phyloP scores from a whole-genome alignment of 768 basidiomycete species.

The Trametes gibbosa region DNA sequence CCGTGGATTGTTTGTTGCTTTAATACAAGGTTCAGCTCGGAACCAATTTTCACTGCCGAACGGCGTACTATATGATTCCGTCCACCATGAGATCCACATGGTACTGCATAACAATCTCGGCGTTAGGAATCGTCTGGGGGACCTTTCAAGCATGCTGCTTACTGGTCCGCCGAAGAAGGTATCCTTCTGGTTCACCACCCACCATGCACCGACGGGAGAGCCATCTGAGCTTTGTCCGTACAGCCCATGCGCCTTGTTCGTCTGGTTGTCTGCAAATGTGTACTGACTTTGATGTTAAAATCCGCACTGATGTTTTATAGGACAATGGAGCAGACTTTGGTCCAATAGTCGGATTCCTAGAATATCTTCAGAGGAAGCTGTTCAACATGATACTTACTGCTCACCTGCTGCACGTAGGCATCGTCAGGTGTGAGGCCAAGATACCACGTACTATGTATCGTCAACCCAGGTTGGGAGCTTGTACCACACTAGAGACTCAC shows the following conservation, averaged over 20 bases:
- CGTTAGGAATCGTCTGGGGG: neutral
- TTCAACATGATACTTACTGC: neutral
- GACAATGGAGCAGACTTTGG: conserved; percentile 15
- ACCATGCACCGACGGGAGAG: conserved; percentile 27
- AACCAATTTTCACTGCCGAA: too few species aligned
- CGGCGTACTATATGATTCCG: conserved; percentile 19
- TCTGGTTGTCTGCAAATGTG: conserved; percentile 31
- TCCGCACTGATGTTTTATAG: too few species aligned
- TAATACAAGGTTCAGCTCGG: neutral
- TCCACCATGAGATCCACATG: conserved; percentile 21
- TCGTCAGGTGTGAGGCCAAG: conserved; percentile 26
- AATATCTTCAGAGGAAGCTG: neutral
- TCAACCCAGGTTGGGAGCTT: neutral
- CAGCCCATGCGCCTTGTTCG: conserved; percentile 31
- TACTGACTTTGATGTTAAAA: conserved; percentile 16
- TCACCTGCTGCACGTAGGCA: conserved; percentile 25
- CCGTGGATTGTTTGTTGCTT: conserved; percentile 19
- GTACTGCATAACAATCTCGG: neutral
- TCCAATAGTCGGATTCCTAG: conserved; percentile 30
- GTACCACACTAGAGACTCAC: neutral
- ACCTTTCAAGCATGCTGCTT: neutral
- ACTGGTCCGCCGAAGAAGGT: conserved; percentile 24
- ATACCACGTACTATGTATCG: conserved; percentile 26
- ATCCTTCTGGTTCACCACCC: conserved; percentile 31
- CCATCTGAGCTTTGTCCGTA: conserved; percentile 11